Conservation (phyloP, 2,329 filamentous ascomycete genomes). For the Colletotrichum sp. region DNA sequence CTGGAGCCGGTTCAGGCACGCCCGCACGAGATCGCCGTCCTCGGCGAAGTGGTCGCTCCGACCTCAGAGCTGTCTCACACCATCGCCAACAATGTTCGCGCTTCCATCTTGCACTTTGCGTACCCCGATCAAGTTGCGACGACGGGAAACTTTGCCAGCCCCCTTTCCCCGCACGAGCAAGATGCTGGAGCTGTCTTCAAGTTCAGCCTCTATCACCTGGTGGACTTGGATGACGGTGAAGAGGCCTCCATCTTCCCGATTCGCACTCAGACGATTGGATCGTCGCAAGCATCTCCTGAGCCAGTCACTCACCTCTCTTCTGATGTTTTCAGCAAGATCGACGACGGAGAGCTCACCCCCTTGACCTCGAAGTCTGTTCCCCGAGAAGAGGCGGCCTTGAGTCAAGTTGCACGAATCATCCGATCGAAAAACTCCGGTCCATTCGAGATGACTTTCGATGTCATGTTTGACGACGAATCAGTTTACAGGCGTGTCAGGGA, state of each 20-base stretch:
- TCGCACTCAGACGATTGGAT: not conserved
- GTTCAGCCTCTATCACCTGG: constrained; percentile 56
- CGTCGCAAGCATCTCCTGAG: not conserved
- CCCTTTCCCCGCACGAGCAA: constrained; percentile 21
- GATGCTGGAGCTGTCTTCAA: constrained; percentile 41
- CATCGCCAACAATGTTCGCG: constrained; percentile 31
- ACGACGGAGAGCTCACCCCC: not conserved
- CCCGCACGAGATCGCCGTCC: constrained; percentile 48
- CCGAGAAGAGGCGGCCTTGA: not conserved
- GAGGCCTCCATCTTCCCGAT: constrained; percentile 21
- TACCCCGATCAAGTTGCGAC: constrained; percentile 58
- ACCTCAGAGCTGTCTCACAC: constrained; percentile 49
- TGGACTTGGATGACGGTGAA: constrained; percentile 39
- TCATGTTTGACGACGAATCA: constrained; percentile 46
- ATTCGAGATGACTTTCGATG: constrained; percentile 57
- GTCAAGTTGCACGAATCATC: constrained; percentile 45
- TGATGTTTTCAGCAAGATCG: not conserved
- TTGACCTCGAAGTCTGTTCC: not conserved
- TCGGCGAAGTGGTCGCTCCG: constrained; percentile 50
- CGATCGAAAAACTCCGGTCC: constrained; percentile 58
- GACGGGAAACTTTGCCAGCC: constrained; percentile 51
- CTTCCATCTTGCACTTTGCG: constrained; percentile 44
- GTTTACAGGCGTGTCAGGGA: constrained; percentile 41
- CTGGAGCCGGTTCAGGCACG: constrained; percentile 28
- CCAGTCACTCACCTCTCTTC: not conserved